Evolutionary conservation across 805 yeast species (phyloP), one percentile per base, ranked within the genome.

Genomic region (Kluyveromyces aestuarii): DNA sequence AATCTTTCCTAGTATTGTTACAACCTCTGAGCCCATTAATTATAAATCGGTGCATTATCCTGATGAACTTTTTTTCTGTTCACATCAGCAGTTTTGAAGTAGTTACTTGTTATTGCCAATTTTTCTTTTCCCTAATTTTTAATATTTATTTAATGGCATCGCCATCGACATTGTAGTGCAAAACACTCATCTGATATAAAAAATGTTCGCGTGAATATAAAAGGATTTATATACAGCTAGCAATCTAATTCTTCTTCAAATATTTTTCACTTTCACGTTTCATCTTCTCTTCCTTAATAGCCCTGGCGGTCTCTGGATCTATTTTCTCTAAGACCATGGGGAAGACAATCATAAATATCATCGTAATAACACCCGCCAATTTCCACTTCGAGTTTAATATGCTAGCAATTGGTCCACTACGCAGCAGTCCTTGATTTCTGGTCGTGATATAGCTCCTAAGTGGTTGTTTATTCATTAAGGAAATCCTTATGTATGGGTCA

Each of bases 261-360:
- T 61, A 61, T 49, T 56, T 59, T 35, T 55, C 61, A 44, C 52
- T 58, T 49, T 60, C 57, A 46, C 58, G 57, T 45, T 50, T 55
- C 42, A 54, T 47, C 13, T 57, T 57, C 40, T 68, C 66, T 45
- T 61, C 65, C 37, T 62, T 65, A 48, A 71, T 56, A 10, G 60
- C 52, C 42, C 59, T 54, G 6, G 71, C 71, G 11, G 70, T 65
- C 40, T 69, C 74, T 37, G 74, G 73, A 49, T 72, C 75, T 27
- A 72, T 48, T 47, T 61, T 67, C 52, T 69, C 74, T n/a, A 71
- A 37, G 1, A 71, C 27, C 40, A 61, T 52, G 17, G 76, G 75
- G 50, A 66, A 62, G 1, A 57, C 42, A 6, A 62, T 46, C 6
- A 62, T 38, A 11, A 57, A 44, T 9, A 70, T 25, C 6, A 53